phyloP scores from a whole-genome alignment of 495 filamentous ascomycete genomes.

The Xylaria castorea region DNA sequence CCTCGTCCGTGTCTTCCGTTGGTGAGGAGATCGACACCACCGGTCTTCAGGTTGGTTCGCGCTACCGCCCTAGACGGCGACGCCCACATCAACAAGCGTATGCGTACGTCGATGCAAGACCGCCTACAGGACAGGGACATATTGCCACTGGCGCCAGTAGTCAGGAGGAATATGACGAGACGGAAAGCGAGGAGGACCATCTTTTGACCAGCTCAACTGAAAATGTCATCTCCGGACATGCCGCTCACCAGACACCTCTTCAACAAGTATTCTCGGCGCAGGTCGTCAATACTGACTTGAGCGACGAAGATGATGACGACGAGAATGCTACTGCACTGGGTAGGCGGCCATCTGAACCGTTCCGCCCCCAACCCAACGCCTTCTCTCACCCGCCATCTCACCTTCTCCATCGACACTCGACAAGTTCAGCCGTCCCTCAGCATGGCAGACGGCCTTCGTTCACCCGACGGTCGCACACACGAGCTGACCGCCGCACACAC shows the following conservation, averaged over 20 bases:
- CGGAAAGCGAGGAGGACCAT: conserved; percentile 82
- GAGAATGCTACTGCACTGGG: conserved; percentile 84
- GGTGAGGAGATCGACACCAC: conserved; percentile 89
- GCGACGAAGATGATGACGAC: conserved; percentile 80
- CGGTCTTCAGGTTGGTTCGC: conserved; percentile 73
- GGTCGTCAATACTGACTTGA: conserved; percentile 61
- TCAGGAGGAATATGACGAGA: conserved; percentile 60
- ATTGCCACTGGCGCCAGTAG: conserved; percentile 66
- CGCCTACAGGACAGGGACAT: conserved; percentile 54
- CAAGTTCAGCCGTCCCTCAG: conserved; percentile 52
- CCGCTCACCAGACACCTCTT: conserved; percentile 31
- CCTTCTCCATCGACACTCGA: conserved; percentile 57
- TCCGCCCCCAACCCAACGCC: conserved; percentile 87
- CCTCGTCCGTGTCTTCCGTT: conserved; percentile 87
- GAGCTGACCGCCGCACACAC: conserved; percentile 56
- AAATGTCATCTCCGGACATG: conserved; percentile 56
- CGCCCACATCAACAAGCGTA: conserved; percentile 58
- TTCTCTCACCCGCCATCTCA: conserved; percentile 83
- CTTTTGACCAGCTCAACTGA: conserved; percentile 88
- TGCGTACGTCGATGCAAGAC: conserved; percentile 38
- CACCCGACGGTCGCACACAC: conserved; percentile 46
- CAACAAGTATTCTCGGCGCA: conserved; percentile 34
- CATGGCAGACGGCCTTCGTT: conserved; percentile 52
- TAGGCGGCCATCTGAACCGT: conserved; percentile 61
- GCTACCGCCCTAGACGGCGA: conserved; percentile 59